Base-by-base conservation (phyloP, 2,329 filamentous ascomycete genomes). In the Colletotrichum brevisporum region DNA sequence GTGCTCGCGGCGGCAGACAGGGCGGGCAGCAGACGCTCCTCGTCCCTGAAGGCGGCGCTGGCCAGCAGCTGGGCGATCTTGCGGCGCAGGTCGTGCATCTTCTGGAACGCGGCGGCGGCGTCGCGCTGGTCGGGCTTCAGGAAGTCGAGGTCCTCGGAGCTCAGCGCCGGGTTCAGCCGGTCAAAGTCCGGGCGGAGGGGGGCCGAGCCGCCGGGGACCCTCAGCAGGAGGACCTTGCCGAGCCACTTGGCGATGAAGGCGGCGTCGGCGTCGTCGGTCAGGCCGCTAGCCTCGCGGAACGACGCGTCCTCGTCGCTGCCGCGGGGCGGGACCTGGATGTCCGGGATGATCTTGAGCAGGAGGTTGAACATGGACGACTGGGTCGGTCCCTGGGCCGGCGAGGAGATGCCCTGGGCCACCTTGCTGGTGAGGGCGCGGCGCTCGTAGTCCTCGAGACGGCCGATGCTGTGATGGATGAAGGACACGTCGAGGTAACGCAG, bases 401-500 rank as follows among this genome's bases (percentile, higher is more conserved):
- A 83, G 3, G 88, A 84, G 52, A 97, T 91, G 10, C 91, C 92
- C 71, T 87, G 84, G 16, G 95, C 81, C 10, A 94, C 80, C 3
- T 89, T 85, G 2, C 94, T 90, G n/a, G 98, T 80, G 5, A 97
- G 83, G 12, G 90, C 89, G 43, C 91, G 86, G 73, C 94, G 89
- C 50, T 95, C 92, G 61, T 85, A 76, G 13, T 83, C 78, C 39
- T 83, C 79, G 24, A 88, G 77, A 3, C 86, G 83, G 50, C 83
- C 79, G 31, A 89, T 75, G 50, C 95, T 96, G 77, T 97, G 94
- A 76, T 97, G 93, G 45, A 98, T 92, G 77, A 97, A 97, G 18
- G 92, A 86, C 48, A 98, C 83, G 80, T 98, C 95, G 74, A 98
- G 92, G 77, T 97, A 93, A 71, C 94, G 91, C 72, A 99, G 89